These are phyloP conservation scores for Verbascum thapsus DNA, from an alignment of 257 asterid species.

Conservation along the genomic window DNA sequence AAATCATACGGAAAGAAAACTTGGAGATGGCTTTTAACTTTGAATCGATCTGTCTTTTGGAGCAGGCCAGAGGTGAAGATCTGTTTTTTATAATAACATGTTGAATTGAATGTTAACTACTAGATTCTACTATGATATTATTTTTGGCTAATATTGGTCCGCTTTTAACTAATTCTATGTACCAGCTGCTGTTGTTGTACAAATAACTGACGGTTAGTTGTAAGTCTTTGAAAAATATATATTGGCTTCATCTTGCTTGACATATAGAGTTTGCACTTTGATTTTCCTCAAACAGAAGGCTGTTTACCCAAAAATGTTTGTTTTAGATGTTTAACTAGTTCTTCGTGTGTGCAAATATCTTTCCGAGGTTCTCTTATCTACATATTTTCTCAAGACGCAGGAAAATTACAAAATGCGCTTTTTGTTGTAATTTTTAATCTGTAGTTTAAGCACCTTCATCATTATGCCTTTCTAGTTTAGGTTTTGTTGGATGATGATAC, in stretches of 20 bases:
- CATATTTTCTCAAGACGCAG: background rate
- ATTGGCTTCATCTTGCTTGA: background rate
- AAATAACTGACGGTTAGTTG: too few relatives aligned
- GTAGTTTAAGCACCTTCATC: constrained; percentile 6
- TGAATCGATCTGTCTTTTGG: too few relatives aligned
- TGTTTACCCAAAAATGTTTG: background rate
- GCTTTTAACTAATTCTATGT: too few relatives aligned
- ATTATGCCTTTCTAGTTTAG: constrained; percentile 2
- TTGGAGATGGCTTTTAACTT: too few relatives aligned
- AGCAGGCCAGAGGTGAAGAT: too few relatives aligned
- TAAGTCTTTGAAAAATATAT: background rate
- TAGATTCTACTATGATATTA: too few relatives aligned
- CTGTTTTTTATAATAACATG: too few relatives aligned
- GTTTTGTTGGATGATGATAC: constrained; percentile 2
- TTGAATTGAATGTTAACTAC: too few relatives aligned
- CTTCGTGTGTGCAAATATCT: background rate
- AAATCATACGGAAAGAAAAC: too few relatives aligned
- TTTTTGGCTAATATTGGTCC: too few relatives aligned
- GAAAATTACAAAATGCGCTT: background rate
- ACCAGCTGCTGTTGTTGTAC: too few relatives aligned
- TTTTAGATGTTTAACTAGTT: background rate
- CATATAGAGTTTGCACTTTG: background rate
- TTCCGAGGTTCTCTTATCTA: background rate
- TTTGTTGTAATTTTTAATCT: background rate
- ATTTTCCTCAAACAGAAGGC: background rate